Conservation (phyloP, 345 rosid genomes). For the Kandelia obovata region DNA sequence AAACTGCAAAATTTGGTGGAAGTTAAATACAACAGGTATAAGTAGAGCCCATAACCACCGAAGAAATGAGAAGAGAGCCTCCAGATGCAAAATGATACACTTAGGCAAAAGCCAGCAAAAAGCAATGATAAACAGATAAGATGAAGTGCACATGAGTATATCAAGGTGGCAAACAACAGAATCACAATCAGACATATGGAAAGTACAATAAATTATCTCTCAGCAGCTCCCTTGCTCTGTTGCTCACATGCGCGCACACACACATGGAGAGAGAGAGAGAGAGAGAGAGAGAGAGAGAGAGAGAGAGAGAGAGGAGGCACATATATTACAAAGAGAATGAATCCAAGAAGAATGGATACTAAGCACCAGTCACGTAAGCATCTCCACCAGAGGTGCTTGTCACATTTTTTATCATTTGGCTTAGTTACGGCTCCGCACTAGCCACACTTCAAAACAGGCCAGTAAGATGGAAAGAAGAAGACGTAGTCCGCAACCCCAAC, state of each 20-base stretch:
- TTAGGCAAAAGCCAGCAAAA: too few species aligned
- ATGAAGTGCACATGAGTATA: not conserved
- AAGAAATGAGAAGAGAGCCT: too few species aligned
- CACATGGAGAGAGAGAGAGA: not conserved
- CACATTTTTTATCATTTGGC: conserved; percentile 40
- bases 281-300: not conserved
- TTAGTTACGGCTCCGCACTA: conserved; percentile 97
- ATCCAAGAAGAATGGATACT: conserved; percentile 48
- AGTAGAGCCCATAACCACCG: too few species aligned
- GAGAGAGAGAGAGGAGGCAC: conserved; percentile 21
- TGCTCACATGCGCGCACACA: not conserved
- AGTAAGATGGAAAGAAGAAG: conserved; percentile 60
- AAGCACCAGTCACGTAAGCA: conserved; percentile 81
- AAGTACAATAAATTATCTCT: not conserved
- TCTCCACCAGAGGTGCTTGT: conserved; percentile 60
- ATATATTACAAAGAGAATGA: conserved; percentile 80
- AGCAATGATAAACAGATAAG: not conserved
- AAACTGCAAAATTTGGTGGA: too few species aligned
- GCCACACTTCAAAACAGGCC: conserved; percentile 75
- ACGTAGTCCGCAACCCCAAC: conserved; percentile 96
- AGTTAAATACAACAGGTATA: too few species aligned
- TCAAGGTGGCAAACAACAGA: not conserved
- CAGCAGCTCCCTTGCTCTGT: not conserved
- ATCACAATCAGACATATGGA: not conserved
- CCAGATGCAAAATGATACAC: too few species aligned